These are phyloP conservation scores for Neurospora sublineolata DNA, from an alignment of 495 filamentous ascomycete genomes.

Conservation along the genomic window DNA sequence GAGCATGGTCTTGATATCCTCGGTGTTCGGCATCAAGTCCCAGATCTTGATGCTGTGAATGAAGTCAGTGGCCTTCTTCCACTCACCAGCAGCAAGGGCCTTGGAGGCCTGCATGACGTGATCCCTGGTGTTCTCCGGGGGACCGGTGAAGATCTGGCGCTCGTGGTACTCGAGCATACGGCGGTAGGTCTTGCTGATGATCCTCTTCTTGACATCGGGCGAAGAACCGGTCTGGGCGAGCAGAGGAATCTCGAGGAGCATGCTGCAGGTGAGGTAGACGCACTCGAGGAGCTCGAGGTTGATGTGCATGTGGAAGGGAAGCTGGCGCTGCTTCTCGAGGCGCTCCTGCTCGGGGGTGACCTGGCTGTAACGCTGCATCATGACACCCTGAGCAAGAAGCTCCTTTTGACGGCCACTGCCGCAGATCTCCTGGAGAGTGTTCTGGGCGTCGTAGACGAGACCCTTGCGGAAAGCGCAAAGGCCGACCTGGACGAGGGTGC, in stretches of 20 bases:
- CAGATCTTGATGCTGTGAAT: slow-evolving; percentile 98
- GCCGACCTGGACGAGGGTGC: slow-evolving; percentile 93
- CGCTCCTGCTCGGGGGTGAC: slow-evolving; percentile 96
- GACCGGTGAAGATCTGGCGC: slow-evolving; percentile 96
- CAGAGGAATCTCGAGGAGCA: slow-evolving; percentile 95
- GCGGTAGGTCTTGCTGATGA: slow-evolving; percentile 99
- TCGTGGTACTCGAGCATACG: slow-evolving; percentile 99
- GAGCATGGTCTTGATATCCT: slow-evolving; percentile 92
- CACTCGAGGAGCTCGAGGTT: slow-evolving; percentile 97
- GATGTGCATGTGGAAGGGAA: slow-evolving; percentile 99
- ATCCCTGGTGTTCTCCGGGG: slow-evolving; percentile 95
- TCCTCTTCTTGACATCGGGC: slow-evolving; percentile 90
- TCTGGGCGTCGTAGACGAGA: slow-evolving; percentile 94
- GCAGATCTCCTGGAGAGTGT: slow-evolving; percentile 92
- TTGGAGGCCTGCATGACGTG: slow-evolving; percentile 98
- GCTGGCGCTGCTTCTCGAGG: slow-evolving; percentile 86
- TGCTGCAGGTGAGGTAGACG: slow-evolving; percentile 95
- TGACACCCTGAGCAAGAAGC: slow-evolving; percentile 90
- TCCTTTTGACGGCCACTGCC: slow-evolving; percentile 96
- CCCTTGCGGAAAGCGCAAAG: slow-evolving; percentile 96
- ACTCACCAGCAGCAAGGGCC: slow-evolving; percentile 89
- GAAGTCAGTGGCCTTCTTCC: slow-evolving; percentile 90
- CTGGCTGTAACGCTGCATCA: slow-evolving; percentile 90
- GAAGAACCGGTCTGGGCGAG: slow-evolving; percentile 92
- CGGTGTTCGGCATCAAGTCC: slow-evolving; percentile 85